A percentile compares a stretch with the other conserved stretches of the same genome.
Evolutionary conservation across 148 eudicot genomes (phyloP).

Genomic region (Chenopodium suecicum): DNA sequence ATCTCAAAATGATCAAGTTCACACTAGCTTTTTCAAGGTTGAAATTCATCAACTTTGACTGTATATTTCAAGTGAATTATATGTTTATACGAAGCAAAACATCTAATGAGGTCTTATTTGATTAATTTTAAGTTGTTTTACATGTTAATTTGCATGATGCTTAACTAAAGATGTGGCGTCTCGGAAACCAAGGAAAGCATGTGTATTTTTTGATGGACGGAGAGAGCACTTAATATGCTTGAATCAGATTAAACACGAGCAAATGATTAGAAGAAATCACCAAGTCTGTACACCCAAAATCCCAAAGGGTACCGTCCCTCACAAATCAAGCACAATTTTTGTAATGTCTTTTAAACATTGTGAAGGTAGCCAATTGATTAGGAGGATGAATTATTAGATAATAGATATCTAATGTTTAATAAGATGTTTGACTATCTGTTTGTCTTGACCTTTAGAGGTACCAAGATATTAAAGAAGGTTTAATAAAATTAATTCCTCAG

Average conservation of each 20-base stretch:
- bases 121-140: too few relatives aligned
- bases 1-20: neutral
- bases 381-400: too few relatives aligned
- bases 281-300: neutral
- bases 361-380: neutral
- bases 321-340: neutral
- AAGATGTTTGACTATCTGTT: neutral
- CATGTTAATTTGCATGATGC: too few relatives aligned
- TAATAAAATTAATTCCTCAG: neutral
- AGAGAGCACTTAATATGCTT: neutral
- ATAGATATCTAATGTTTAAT: neutral
- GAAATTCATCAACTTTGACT: neutral
- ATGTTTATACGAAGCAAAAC: neutral
- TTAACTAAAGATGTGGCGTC: too few relatives aligned
- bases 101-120: neutral
- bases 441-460: constrained; percentile 3
- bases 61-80: neutral
- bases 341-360: neutral
- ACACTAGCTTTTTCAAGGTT: neutral
- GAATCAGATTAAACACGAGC: neutral
- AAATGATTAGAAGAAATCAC: neutral
- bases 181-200: neutral
- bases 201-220: neutral
- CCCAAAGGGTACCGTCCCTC: neutral
- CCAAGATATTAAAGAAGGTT: neutral